phyloP scores from a whole-genome alignment of 495 filamentous ascomycete genomes.

The Parachaetomium inaequale region DNA sequence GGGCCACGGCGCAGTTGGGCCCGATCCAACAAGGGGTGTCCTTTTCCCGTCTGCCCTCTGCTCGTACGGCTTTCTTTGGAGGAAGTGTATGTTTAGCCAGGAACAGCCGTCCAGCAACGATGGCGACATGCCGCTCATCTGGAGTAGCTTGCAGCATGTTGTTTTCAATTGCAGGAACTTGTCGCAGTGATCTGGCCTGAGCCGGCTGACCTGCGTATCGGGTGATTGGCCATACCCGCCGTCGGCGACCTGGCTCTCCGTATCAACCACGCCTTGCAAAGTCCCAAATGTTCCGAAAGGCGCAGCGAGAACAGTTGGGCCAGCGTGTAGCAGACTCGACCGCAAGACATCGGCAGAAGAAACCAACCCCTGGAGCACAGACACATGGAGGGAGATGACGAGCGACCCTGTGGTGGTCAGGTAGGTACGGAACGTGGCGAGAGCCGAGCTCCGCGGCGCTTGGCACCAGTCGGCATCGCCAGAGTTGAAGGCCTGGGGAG shows the following conservation, averaged over 20 bases:
- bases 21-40: slow-evolving; percentile 33
- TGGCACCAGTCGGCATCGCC: slow-evolving; percentile 25
- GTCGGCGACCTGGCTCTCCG: slow-evolving; percentile 25
- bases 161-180: slow-evolving; percentile 39
- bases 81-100: slow-evolving; percentile 38
- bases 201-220: slow-evolving; percentile 41
- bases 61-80: slow-evolving; percentile 36
- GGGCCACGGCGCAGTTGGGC: slow-evolving; percentile 47
- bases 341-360: slow-evolving; percentile 38
- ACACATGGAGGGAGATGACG: slow-evolving; percentile 42
- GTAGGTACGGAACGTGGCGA: slow-evolving; percentile 48
- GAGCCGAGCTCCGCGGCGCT: slow-evolving; percentile 28
- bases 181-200: slow-evolving; percentile 38
- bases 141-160: slow-evolving; percentile 39
- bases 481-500: slow-evolving; percentile 22
- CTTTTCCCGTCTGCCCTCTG: slow-evolving; percentile 41
- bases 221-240: slow-evolving; percentile 43
- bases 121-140: slow-evolving; percentile 41
- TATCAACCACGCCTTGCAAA: slow-evolving; percentile 33
- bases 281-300: slow-evolving; percentile 47
- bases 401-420: slow-evolving; percentile 48
- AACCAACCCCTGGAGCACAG: slow-evolving; percentile 37
- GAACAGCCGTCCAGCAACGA: slow-evolving; percentile 34
- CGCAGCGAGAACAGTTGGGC: slow-evolving; percentile 42
- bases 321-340: slow-evolving; percentile 33